Evolutionary conservation across 2,329 filamentous ascomycete genomes (phyloP).

Genomic region (Coleophoma eucalyptorum): DNA sequence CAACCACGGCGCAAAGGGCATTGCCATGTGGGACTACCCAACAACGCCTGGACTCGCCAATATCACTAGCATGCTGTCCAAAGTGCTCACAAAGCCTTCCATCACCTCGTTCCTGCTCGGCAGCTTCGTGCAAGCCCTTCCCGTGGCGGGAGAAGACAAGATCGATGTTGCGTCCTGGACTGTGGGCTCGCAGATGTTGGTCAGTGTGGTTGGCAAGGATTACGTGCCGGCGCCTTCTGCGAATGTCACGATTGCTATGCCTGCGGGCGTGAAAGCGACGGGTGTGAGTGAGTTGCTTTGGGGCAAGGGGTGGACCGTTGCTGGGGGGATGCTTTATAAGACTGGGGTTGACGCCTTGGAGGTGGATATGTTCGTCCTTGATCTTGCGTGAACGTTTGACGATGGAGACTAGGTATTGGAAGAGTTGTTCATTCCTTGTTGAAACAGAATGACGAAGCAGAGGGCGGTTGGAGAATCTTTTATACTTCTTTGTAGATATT

Average conservation of each 20-base stretch:
- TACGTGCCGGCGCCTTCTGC: slow-evolving; percentile 10
- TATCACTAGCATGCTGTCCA: slow-evolving; percentile 32
- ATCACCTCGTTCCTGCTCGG: slow-evolving; percentile 30
- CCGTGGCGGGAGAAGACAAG: slow-evolving; percentile 18
- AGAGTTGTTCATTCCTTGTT: too few species aligned
- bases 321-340: slow-evolving; percentile 1
- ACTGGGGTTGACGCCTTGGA: slow-evolving; percentile 4
- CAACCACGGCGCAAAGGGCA: slow-evolving; percentile 41
- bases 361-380: slow-evolving; percentile 27
- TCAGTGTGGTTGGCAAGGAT: slow-evolving; percentile 31
- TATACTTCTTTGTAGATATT: too few species aligned
- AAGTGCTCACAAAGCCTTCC: slow-evolving; percentile 25
- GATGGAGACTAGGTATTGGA: not conserved
- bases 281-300: slow-evolving; percentile 2
- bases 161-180: slow-evolving; percentile 35
- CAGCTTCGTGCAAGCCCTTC: slow-evolving; percentile 1
- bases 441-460: too few species aligned
- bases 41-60: slow-evolving; percentile 28
- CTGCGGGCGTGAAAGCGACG: not conserved
- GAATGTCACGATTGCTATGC: slow-evolving; percentile 3
- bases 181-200: slow-evolving; percentile 23
- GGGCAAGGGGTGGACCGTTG: slow-evolving; percentile 5
- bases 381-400: slow-evolving; percentile 41
- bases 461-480: too few species aligned
- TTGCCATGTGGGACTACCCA: slow-evolving; percentile 42